Evolutionary conservation across 2,329 filamentous ascomycete species (phyloP).

Genomic region (Tolypocladium endophyticum): DNA sequence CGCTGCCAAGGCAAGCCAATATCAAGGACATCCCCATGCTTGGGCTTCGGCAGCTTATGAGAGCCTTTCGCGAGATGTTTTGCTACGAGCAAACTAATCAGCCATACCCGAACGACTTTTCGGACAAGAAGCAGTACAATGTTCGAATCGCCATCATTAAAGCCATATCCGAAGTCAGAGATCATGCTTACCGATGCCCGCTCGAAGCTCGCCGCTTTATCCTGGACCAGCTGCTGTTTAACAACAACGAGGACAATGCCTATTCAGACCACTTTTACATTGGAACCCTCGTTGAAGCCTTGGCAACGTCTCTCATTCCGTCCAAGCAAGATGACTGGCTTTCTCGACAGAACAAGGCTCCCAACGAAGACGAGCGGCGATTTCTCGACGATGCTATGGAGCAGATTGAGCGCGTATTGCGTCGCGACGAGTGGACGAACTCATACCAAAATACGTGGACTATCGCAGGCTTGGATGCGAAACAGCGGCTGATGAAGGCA

Average conservation of each 20-base stretch:
- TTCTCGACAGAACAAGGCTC: conserved; percentile 32
- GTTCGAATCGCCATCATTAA: conserved; percentile 76
- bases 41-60: conserved; percentile 74
- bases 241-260: conserved; percentile 85
- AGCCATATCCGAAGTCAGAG: conserved; percentile 69
- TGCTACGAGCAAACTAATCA: conserved; percentile 70
- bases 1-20: conserved; percentile 66
- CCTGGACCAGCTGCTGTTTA: conserved; percentile 80
- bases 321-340: conserved; percentile 33
- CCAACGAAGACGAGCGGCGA: conserved; percentile 32
- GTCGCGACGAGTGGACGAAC: conserved; percentile 58
- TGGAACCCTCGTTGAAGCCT: conserved; percentile 59
- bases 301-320: conserved; percentile 48
- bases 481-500: conserved; percentile 53
- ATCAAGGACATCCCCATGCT: conserved; percentile 58
- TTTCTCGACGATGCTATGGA: conserved; percentile 45
- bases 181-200: conserved; percentile 65
- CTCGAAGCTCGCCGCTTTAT: conserved; percentile 72
- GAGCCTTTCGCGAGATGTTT: conserved; percentile 79
- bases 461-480: conserved; percentile 49
- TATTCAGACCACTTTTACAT: conserved; percentile 89
- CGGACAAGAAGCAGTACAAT: conserved; percentile 73
- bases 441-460: conserved; percentile 61
- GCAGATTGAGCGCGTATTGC: conserved; percentile 55
- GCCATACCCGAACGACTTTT: conserved; percentile 84